phyloP scores from a whole-genome alignment of 345 rosid genomes.

The Eucalyptus tenuipes region DNA sequence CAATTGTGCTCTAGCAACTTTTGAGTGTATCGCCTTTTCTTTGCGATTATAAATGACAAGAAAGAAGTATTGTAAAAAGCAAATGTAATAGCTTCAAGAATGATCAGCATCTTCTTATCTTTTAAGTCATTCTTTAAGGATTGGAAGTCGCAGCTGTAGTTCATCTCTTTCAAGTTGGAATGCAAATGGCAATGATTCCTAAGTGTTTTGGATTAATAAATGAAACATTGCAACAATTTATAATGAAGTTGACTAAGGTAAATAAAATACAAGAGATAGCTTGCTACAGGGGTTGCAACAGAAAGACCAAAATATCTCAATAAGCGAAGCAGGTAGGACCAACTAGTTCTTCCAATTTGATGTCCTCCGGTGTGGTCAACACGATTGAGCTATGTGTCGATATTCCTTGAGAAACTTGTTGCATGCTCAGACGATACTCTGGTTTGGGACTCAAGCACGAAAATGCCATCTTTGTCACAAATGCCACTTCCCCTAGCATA shows the following conservation, averaged over 20 bases:
- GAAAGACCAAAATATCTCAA: background rate
- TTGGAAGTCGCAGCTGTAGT: background rate
- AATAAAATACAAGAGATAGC: background rate
- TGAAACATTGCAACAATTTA: background rate
- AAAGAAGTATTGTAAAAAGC: background rate
- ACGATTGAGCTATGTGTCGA: no score
- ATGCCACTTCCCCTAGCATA: background rate
- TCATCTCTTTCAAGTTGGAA: background rate
- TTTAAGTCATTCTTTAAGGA: background rate
- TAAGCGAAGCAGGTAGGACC: background rate
- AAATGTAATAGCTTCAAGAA: background rate
- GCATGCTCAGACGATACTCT: background rate
- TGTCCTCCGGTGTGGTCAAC: background rate
- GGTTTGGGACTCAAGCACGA: background rate
- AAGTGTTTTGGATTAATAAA: background rate
- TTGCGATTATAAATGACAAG: background rate
- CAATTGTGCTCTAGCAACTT: background rate
- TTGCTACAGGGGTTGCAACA: background rate
- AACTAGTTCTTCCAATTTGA: background rate
- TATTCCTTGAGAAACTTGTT: background rate
- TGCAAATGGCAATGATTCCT: background rate
- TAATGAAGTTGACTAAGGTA: background rate
- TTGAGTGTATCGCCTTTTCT: background rate
- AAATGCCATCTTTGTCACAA: background rate
- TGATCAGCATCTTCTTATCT: background rate